Evolutionary conservation across 2,329 filamentous ascomycete genomes (phyloP).

Genomic region (Diplodia intermedia): DNA sequence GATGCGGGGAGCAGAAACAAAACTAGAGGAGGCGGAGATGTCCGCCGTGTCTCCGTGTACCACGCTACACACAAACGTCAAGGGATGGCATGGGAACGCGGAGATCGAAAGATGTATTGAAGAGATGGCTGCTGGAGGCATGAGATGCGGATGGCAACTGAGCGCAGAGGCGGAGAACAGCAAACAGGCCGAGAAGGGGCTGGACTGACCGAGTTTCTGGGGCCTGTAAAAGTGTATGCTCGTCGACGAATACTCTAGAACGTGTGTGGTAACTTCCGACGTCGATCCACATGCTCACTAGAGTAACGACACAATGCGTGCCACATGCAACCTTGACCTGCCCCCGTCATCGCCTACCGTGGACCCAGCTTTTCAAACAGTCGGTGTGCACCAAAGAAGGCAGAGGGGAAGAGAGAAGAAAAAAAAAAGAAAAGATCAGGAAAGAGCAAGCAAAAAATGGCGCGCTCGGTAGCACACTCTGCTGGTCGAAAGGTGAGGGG

Average conservation of each 20-base stretch:
- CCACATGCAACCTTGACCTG: neutral
- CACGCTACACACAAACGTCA: conserved; percentile 27
- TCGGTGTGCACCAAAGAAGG: conserved; percentile 4
- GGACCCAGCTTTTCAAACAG: conserved; percentile 1
- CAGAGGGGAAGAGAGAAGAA: neutral
- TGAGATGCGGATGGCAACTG: neutral
- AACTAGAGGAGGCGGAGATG: neutral
- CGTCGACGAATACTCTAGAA: neutral
- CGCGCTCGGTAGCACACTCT: conserved; percentile 13
- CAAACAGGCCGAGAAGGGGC: too few relatives aligned
- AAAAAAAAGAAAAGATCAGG: neutral
- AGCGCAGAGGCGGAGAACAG: neutral
- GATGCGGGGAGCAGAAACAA: neutral
- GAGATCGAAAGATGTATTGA: neutral
- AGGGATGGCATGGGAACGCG: neutral
- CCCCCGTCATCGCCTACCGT: neutral
- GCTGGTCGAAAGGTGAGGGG: neutral
- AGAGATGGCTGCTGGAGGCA: neutral
- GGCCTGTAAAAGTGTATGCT: neutral
- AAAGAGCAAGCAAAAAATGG: neutral
- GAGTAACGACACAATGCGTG: neutral
- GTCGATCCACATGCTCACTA: neutral
- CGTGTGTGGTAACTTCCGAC: neutral
- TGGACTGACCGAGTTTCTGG: too few relatives aligned
- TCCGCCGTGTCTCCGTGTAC: conserved; percentile 1